Base-by-base conservation (phyloP, 2,329 filamentous ascomycete species). In the Aureobasidium sp. region DNA sequence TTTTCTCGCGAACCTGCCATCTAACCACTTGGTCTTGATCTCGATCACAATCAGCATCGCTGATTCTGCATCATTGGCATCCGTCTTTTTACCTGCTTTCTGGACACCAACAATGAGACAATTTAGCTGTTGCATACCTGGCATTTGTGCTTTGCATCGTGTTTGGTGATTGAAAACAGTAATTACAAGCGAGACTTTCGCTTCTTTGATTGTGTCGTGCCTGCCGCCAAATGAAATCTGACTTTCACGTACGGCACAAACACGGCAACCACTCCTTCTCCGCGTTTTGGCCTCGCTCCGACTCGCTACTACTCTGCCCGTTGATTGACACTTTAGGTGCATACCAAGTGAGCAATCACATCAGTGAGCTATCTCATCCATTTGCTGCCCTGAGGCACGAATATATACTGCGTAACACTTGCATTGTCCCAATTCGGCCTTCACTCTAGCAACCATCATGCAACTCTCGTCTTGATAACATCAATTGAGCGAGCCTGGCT, bases 101-200 rank as follows among this genome's bases (percentile, higher is more conserved):
- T 17, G 14, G 41, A 4, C 8, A 17, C 3, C 25, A 29, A 22
- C 17, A 11, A 27, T 42, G n/a, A n/a, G n/a, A n/a, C n/a, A n/a
- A n/a, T n/a, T n/a, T n/a, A n/a, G n/a, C n/a, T n/a, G n/a, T n/a
- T n/a, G n/a, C n/a, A n/a, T n/a, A n/a, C n/a, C n/a, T n/a, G n/a
- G n/a, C 16, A 11, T 30, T 16, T 14, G 40, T 14, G 24, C 4
- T 35, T 5, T 35, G 14, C 30, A 35, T 34, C 14, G 2, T 39
- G 16, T 14, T 27, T 12, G n/a, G n/a, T 21, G 14, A 29, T 22
- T 29, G 21, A 12, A 27, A 29, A 32, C 6, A 22, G 35, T 14
- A 27, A 40, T 29, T 11, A 40, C 47, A 50, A 50, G 47, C 35
- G 47, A 50, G 47, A 40, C 16, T 22, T 37, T 29, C 34, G 32